These are phyloP conservation scores for Phlebiopsis gigantea DNA, from an alignment of 768 basidiomycete species.

Conservation along the genomic window DNA sequence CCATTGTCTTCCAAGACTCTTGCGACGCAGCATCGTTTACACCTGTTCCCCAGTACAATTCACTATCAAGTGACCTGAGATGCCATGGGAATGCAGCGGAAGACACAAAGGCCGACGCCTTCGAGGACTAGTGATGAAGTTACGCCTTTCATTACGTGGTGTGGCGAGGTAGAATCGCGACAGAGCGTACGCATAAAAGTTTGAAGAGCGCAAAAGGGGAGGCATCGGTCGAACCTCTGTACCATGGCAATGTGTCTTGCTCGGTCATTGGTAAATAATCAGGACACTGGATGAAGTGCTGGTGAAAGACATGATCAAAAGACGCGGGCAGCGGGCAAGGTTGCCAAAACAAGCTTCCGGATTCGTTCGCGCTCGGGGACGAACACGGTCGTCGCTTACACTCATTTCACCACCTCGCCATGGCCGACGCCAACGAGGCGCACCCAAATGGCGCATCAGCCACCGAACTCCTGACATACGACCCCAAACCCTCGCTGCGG, in stretches of 20 bases:
- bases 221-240: background rate
- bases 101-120: background rate
- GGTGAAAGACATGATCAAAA: background rate
- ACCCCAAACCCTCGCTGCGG: conserved; percentile 49
- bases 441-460: conserved; percentile 7
- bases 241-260: background rate
- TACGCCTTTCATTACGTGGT: background rate
- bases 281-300: background rate
- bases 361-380: conserved; percentile 6
- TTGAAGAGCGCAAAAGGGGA: conserved; percentile 8
- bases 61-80: conserved; percentile 29
- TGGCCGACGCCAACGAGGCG: conserved; percentile 20
- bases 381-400: conserved; percentile 10
- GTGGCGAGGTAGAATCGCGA: conserved; percentile 4
- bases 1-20: conserved; percentile 40
- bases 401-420: conserved; percentile 15
- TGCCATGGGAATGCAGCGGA: conserved; percentile 23
- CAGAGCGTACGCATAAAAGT: conserved; percentile 10
- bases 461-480: conserved; percentile 24
- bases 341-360: conserved; percentile 2
- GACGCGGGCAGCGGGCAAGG: background rate
- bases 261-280: background rate
- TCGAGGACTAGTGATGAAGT: background rate
- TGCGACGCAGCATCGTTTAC: conserved; percentile 25
- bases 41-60: conserved; percentile 32